Conservation (phyloP, 208 protist genomes). For the Acanthamoeba divionensis region DNA sequence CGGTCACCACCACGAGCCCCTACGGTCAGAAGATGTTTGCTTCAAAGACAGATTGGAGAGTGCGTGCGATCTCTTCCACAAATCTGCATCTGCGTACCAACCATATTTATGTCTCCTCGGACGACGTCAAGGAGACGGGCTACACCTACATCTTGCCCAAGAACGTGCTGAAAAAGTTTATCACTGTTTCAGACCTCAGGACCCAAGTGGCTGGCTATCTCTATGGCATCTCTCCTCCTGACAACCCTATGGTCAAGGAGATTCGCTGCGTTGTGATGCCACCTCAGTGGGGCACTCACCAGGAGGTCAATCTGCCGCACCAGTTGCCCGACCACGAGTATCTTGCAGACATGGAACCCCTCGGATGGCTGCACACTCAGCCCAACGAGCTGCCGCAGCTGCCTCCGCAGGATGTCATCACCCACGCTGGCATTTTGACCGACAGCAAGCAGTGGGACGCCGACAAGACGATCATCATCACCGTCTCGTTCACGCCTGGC, state of each 20-base stretch:
- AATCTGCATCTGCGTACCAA: conserved; percentile 92
- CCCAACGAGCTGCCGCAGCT: conserved; percentile 88
- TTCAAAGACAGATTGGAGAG: conserved; percentile 93
- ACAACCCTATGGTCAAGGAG: conserved; percentile 92
- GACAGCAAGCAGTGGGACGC: conserved; percentile 86
- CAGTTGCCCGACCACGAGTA: conserved; percentile 87
- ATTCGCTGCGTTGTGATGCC: conserved; percentile 91
- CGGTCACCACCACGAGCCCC: conserved; percentile 85
- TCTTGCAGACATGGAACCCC: conserved; percentile 87
- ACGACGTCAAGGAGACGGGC: conserved; percentile 85
- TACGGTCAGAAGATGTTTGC: conserved; percentile 88
- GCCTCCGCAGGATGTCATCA: conserved; percentile 85
- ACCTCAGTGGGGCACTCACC: conserved; percentile 91
- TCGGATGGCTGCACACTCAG: conserved; percentile 96
- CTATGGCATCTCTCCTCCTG: conserved; percentile 88
- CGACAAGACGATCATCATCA: conserved; percentile 86
- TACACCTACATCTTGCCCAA: conserved; percentile 93
- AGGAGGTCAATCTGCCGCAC: conserved; percentile 82
- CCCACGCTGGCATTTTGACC: conserved; percentile 82
- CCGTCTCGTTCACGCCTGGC: conserved; percentile 89
- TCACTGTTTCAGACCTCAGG: conserved; percentile 88
- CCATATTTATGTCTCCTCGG: conserved; percentile 92
- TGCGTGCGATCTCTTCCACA: conserved; percentile 88
- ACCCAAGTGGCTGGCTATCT: conserved; percentile 92
- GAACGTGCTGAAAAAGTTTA: conserved; percentile 94